A percentile compares a stretch with the other conserved stretches of the same genome.
Conservation (phyloP, 176 grass and related monocot species). For the Thinopyrum elongatum region DNA sequence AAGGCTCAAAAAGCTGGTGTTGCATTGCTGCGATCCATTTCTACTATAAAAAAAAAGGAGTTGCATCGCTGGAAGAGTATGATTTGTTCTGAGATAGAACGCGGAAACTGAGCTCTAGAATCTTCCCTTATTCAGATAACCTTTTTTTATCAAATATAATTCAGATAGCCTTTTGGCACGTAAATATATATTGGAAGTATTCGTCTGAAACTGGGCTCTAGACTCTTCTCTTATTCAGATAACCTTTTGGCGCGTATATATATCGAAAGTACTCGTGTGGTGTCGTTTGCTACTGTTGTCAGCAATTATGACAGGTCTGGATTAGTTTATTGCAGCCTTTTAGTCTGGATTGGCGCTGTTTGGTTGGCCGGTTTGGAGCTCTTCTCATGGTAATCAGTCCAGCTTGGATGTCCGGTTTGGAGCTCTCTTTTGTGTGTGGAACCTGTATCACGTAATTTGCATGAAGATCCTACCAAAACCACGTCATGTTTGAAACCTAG, state of each 20-base stretch:
- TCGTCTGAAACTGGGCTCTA: no score
- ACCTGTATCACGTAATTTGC: not conserved
- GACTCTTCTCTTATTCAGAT: not conserved
- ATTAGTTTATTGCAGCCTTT: not conserved
- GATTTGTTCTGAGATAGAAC: slow-evolving; percentile 6
- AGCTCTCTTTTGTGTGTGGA: not conserved
- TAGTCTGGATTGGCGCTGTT: not conserved
- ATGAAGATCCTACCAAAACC: not conserved
- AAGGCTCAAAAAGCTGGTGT: not conserved
- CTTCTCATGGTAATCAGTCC: not conserved
- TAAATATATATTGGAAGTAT: not conserved
- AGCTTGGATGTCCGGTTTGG: not conserved
- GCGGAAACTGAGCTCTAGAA: not conserved
- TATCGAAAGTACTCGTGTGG: not conserved
- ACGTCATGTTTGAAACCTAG: not conserved
- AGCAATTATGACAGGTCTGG: not conserved
- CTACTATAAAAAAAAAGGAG: no score
- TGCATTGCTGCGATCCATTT: no score
- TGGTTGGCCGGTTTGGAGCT: not conserved
- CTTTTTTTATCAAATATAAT: not conserved
- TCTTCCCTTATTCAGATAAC: slow-evolving; percentile 21
- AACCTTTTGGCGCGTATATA: slow-evolving; percentile 14
- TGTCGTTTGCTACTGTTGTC: not conserved
- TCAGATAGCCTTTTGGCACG: slow-evolving; percentile 26
- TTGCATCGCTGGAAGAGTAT: not conserved